Base-by-base conservation (phyloP, 2,329 filamentous ascomycete species). In the Xylaria digitata region DNA sequence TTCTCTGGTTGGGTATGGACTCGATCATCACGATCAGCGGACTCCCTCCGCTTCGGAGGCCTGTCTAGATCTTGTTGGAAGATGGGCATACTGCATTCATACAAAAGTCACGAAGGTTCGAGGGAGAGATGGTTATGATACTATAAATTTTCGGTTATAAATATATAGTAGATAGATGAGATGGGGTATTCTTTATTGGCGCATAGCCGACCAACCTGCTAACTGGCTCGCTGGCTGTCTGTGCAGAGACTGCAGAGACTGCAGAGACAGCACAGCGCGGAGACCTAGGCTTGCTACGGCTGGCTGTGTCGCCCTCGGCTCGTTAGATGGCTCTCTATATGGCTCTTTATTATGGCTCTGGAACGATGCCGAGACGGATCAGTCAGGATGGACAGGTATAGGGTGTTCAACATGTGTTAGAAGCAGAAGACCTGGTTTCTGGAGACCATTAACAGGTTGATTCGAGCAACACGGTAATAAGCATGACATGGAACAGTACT, bases 11-110 rank as follows among this genome's bases (percentile, higher is more conserved):
- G 37, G 7, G n/a, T 15, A 30, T 56, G 37, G 46, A 32, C 46
- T 42, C 19, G 52, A 17, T 55, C 58, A 53, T 56, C 30, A 60
- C 64, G 69, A 48, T 69, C 66, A 66, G 76, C 75, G 70, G 71
- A 71, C 50, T 75, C 75, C 69, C 72, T 73, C 71, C 79, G 79
- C 72, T 61, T 55, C 53, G 26, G 59, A 67, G 50, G 11, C 58
- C 58, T 55, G 56, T 82, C 81, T 73, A 84, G 74, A 72, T 86
- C 82, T 75, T 84, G 81, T 71, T 86, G 84, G 73, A 86, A 88
- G 75, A 87, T 87, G 70, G 87, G 87, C 87, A 89, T 89, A 63
- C 59, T 67, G 70, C 67, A 71, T 68, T 53, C 50, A 55, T 54
- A 69, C 64, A 37, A 55, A 57, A 21, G 48, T 62, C 61, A 63